These are phyloP conservation scores for Xanthoconium separans DNA, from an alignment of 1,284 basidiomycete genomes.

Conservation along the genomic window DNA sequence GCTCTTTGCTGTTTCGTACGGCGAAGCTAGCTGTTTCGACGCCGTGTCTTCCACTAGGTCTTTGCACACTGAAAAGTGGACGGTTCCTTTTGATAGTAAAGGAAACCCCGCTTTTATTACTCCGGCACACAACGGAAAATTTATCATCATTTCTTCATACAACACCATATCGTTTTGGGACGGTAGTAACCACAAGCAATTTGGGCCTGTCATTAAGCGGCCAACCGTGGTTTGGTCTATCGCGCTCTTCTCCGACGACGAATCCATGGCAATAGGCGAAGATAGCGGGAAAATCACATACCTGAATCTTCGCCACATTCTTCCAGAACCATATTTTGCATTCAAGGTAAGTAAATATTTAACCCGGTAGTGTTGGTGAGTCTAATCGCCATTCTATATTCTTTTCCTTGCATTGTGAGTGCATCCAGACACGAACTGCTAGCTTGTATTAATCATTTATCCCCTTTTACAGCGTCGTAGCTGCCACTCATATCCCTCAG, in stretches of 20 bases:
- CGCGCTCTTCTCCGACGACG: not conserved
- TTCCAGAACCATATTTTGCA: not conserved
- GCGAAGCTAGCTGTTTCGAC: not conserved
- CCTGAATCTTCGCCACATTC: not conserved
- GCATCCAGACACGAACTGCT: not conserved
- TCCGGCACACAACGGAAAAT: not conserved
- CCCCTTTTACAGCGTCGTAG: not conserved
- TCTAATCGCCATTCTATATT: not conserved
- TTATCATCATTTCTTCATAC: not conserved
- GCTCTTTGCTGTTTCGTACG: not conserved
- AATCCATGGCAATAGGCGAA: conserved; percentile 1
- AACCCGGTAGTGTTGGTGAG: not conserved
- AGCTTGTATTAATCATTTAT: not conserved
- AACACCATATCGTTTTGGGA: not conserved
- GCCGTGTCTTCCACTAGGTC: not conserved
- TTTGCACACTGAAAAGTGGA: not conserved
- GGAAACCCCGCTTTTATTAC: not conserved
- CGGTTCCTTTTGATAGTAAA: not conserved
- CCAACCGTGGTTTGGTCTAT: not conserved
- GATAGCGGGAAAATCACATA: not conserved
- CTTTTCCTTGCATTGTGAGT: not conserved
- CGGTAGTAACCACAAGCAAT: not conserved
- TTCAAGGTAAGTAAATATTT: not conserved
- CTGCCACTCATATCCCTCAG: not conserved
- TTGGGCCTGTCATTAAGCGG: not conserved